A percentile compares a stretch with the other conserved stretches of the same genome.
Conservation (phyloP, 257 asterid genomes). For the Penstemon barbatus region DNA sequence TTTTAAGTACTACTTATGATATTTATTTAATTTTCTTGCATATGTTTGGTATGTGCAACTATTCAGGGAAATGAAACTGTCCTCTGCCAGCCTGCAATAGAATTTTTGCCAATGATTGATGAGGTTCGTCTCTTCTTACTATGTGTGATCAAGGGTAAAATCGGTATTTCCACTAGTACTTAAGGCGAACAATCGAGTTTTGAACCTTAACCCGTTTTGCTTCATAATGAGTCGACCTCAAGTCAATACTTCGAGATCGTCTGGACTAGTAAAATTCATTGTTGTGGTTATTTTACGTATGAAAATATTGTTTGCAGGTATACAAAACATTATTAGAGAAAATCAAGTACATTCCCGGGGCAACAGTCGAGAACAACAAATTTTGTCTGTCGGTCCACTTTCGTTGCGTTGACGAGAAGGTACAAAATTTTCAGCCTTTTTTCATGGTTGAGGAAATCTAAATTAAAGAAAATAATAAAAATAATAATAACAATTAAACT, state of each 20-base stretch:
- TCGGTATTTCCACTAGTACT: too few relatives aligned
- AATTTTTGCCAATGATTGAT: slow-evolving; percentile 79
- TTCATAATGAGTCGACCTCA: too few relatives aligned
- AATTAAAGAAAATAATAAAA: too few relatives aligned
- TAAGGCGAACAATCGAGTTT: too few relatives aligned
- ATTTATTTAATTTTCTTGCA: neutral
- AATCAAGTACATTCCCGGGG: slow-evolving; percentile 71
- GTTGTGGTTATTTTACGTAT: neutral
- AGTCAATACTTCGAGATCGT: neutral
- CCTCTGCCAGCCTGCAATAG: slow-evolving; percentile 82
- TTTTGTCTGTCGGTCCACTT: slow-evolving; percentile 89
- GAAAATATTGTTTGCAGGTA: slow-evolving; percentile 45
- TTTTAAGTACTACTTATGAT: neutral
- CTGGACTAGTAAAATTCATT: neutral
- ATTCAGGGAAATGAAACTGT: slow-evolving; percentile 58
- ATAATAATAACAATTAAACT: neutral
- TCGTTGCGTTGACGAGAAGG: slow-evolving; percentile 93
- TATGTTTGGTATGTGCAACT: neutral
- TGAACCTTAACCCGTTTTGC: too few relatives aligned
- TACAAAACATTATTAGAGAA: slow-evolving; percentile 61
- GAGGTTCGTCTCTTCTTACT: slow-evolving; percentile 45
- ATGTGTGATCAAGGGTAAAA: too few relatives aligned
- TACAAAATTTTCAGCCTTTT: slow-evolving; percentile 6
- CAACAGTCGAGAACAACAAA: slow-evolving; percentile 82
- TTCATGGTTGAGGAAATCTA: neutral